phyloP scores from a whole-genome alignment of 805 yeast genomes.

The Tetrapisispora taiwanensis region DNA sequence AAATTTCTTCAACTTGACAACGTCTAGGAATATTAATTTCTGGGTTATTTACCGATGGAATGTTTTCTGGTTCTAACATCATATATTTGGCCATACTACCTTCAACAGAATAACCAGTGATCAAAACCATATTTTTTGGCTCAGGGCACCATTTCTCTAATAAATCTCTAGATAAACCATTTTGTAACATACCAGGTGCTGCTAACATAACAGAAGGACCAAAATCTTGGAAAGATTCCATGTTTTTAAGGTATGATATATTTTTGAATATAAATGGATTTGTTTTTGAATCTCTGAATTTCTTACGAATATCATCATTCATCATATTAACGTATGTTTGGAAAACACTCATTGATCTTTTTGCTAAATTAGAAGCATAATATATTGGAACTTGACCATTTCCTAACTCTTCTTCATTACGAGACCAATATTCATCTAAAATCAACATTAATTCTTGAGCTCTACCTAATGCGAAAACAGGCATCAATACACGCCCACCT shows the following conservation, averaged over 20 bases:
- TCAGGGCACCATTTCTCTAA: constrained; percentile 98
- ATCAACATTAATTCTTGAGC: constrained; percentile 90
- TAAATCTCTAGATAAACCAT: constrained; percentile 84
- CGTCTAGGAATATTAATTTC: constrained; percentile 81
- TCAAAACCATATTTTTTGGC: constrained; percentile 71
- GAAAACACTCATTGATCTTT: constrained; percentile 94
- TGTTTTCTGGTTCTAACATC: constrained; percentile 80
- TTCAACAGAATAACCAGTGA: constrained; percentile 97
- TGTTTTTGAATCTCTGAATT: constrained; percentile 63
- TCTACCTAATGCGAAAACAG: constrained; percentile 93
- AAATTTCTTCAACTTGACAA: constrained; percentile 79
- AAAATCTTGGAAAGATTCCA: constrained; percentile 81
- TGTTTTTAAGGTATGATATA: constrained; percentile 65
- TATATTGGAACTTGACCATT: constrained; percentile 58
- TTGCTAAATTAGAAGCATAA: constrained; percentile 87
- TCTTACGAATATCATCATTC: constrained; percentile 80
- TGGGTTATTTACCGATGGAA: constrained; percentile 73
- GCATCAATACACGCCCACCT: constrained; percentile 87
- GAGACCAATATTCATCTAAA: constrained; percentile 89
- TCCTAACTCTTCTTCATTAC: constrained; percentile 66
- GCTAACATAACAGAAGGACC: constrained; percentile 96
- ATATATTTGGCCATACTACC: constrained; percentile 95
- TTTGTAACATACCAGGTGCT: constrained; percentile 96
- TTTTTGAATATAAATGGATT: constrained; percentile 89
- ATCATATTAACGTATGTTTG: constrained; percentile 95